These are phyloP conservation scores for Paraconiothyrium sp. DNA, from an alignment of 2,329 filamentous ascomycete genomes.

Conservation along the genomic window DNA sequence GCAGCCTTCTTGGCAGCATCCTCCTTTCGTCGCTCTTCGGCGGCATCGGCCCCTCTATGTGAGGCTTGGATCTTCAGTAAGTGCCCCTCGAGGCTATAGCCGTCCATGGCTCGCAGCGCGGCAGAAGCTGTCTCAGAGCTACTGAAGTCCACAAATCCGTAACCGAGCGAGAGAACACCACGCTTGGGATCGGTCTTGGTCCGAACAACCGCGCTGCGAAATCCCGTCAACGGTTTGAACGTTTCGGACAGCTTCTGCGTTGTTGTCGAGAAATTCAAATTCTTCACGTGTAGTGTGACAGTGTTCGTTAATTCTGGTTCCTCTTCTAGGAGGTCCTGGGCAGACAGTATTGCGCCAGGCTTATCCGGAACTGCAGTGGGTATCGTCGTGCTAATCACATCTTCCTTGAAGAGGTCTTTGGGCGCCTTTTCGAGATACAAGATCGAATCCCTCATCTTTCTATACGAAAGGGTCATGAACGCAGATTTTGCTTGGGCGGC, in stretches of 20 bases:
- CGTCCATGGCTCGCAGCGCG: conserved; percentile 86
- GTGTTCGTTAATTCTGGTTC: conserved; percentile 68
- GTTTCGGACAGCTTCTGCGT: conserved; percentile 77
- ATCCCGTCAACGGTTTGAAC: conserved; percentile 85
- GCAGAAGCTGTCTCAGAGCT: conserved; percentile 80
- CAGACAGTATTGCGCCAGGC: conserved; percentile 66
- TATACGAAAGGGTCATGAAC: conserved; percentile 86
- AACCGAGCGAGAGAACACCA: conserved; percentile 94
- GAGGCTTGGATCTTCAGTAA: conserved; percentile 85
- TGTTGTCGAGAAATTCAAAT: conserved; percentile 91
- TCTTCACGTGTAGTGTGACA: conserved; percentile 90
- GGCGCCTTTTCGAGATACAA: conserved; percentile 95
- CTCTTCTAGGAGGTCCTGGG: conserved; percentile 72
- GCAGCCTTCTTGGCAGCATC: conserved; percentile 84
- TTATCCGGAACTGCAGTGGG: conserved; percentile 42
- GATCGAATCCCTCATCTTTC: conserved; percentile 88
- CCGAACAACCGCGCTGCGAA: conserved; percentile 88
- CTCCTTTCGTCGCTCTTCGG: conserved; percentile 83
- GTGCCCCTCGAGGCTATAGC: conserved; percentile 86
- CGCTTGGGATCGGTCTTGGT: conserved; percentile 94
- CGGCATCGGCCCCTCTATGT: conserved; percentile 86
- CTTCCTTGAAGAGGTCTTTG: conserved; percentile 74
- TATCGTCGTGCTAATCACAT: conserved; percentile 41
- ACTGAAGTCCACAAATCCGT: conserved; percentile 87
- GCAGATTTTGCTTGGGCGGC: conserved; percentile 82